Evolutionary conservation across 1,284 basidiomycete genomes (phyloP), one percentile per base, ranked within the genome.

Genomic region (Thecaphora frezii): DNA sequence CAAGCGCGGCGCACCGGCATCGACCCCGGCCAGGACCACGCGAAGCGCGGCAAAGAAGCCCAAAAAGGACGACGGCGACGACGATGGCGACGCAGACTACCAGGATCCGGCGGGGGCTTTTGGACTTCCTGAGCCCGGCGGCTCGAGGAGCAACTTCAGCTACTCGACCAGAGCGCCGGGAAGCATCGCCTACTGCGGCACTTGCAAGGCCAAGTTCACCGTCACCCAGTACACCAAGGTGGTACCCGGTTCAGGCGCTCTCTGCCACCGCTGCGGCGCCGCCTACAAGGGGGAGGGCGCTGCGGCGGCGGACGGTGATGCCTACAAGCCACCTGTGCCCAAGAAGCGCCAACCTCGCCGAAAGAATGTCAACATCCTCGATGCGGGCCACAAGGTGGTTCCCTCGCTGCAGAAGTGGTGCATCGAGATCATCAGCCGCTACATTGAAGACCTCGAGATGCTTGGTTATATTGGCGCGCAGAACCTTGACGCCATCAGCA

Each of bases 371-470:
- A 23, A 28, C 14, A 37, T 58, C 44, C 50, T 58, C 26, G 62
- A 62, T 26, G 63, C 55, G 3, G 13, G 53, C 36, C 54, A 55
- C 14, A 47, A 53, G 39, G 79, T 80, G 2, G 84, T 90, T 26
- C 86, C 86, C 0, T 84, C 84, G 5, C 82, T 94, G 19, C 88
- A 88, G 13, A 85, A 87, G 4, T 69, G 91, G 19, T 94, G 91
- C 71, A 90, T 94, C 44, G 82, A 93, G 88, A 81, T 97, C 26
- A 87, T 97, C 55, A 88, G 89, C 25, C 84, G 86, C 45, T 86
- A 91, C 74, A 96, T 97, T 53, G 86, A 93, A 57, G 88, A 93
- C 61, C 88, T 97, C 16, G 93, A 97, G 61, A 88, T 89, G 0
- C 82, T 97, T 5, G 92, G 93, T 0, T 87, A 92, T 69, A 89